Percentiles rank a stretch among this genome's conserved stretches.
Conservation (phyloP, 176 grass and related monocot genomes). For the Bromus sterilis region DNA sequence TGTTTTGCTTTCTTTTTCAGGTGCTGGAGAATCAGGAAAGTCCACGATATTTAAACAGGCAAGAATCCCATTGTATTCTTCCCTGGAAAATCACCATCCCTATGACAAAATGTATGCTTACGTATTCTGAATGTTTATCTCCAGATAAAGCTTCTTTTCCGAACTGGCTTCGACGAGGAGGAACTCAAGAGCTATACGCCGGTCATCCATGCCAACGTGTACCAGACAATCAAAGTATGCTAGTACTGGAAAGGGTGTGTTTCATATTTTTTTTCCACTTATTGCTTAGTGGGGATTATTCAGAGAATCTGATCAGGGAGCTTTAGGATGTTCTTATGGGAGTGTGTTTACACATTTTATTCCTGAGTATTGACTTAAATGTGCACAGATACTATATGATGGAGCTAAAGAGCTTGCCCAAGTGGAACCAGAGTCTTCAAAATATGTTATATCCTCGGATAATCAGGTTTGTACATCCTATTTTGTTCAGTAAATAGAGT, state of each 20-base stretch:
- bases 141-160: conserved; percentile 96
- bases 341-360: conserved; percentile 11
- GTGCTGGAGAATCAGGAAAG: conserved; percentile 92
- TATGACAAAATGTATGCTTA: not conserved
- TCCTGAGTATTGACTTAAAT: conserved; percentile 9
- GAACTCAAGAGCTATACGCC: conserved; percentile 83
- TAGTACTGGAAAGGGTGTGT: conserved; percentile 76
- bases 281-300: conserved; percentile 23
- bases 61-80: not conserved
- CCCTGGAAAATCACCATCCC: not conserved
- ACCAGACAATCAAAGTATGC: conserved; percentile 98
- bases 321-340: not conserved
- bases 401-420: conserved; percentile 89
- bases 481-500: not conserved
- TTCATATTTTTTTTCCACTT: conserved; percentile 28
- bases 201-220: conserved; percentile 97
- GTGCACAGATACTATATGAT: conserved; percentile 76
- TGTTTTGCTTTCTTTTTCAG: conserved; percentile 27
- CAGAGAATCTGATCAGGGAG: conserved; percentile 3
- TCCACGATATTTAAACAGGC: conserved; percentile 99
- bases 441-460: conserved; percentile 60
- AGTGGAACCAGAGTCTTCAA: conserved; percentile 60
- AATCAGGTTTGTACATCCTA: conserved; percentile 50
- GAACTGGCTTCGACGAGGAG: conserved; percentile 79
- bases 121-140: conserved; percentile 11